Base-by-base conservation (phyloP, 1,139 yeast species). In the Zygosaccharomyces pseudobailii region DNA sequence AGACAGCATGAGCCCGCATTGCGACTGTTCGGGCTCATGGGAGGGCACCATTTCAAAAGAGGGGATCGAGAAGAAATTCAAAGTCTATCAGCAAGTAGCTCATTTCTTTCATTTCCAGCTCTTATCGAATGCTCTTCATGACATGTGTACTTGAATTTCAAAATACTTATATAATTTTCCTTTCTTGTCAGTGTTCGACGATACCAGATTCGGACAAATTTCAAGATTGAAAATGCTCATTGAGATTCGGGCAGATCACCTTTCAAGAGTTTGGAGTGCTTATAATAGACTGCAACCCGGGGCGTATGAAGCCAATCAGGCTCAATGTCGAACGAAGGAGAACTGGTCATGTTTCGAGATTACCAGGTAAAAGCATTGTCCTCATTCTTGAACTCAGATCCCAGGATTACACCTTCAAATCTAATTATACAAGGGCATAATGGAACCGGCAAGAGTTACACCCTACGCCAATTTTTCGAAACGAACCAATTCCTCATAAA, bases 11-110 rank as follows among this genome's bases (percentile, higher is more conserved):
- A 78, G 89, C 42, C 74, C 74, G 31, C 82, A 82, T 64, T 94
- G 98, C 66, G 71, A 76, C 33, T 94, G 98, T 65, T 89, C 98
- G 0, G 98, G 99, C 3, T 65, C 69, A 31, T 92, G 96, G 96
- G 70, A 67, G 1, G 84, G 80, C 46, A 80, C 87, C 0, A 63
- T 82, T 22, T 63, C 73, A 9, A 70, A 73, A 44, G 68, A 63
- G 3, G 76, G 73, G 0, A 63, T 88, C 5, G 68, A 71, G 28
- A 69, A 69, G 43, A 71, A 71, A 45, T 59, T 82, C 5, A 68
- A 66, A 9, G 72, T 80, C 0, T 87, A 76, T 63, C 68, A 69
- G 23, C 82, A 79, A 48, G 81, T 88, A 20, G 80, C 94, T 0
- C 68, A 70, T 13, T 76, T 68, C 46, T 87, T 78, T 64, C 83